Evolutionary conservation across 345 rosid species (phyloP).

Genomic region (Moricandia arvensis): DNA sequence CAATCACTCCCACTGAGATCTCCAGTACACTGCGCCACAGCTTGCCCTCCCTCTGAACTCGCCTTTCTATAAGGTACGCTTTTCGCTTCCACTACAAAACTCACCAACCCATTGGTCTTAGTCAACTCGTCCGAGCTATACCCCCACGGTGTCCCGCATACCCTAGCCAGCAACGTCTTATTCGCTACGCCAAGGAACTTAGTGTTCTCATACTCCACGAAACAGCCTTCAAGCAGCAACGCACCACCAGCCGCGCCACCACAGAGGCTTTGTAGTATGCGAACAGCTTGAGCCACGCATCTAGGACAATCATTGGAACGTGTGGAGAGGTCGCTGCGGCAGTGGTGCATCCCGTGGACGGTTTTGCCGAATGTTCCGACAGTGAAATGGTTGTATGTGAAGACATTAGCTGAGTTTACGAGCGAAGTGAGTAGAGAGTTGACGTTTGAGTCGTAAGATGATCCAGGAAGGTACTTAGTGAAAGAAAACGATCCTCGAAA

Average conservation of each 20-base stretch:
- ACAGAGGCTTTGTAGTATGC: background rate
- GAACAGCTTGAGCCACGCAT: background rate
- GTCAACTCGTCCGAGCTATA: background rate
- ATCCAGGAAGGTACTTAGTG: background rate
- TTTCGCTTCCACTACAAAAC: background rate
- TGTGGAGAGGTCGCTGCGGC: background rate
- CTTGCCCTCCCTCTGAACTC: no score
- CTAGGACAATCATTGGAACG: background rate
- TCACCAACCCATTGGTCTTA: background rate
- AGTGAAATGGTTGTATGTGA: background rate
- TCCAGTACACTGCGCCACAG: background rate
- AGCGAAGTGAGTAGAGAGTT: background rate
- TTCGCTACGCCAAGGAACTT: background rate
- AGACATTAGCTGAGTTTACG: background rate
- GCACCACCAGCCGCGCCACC: background rate
- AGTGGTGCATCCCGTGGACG: background rate
- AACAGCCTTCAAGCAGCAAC: no score
- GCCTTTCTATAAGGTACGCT: background rate
- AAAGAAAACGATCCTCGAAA: background rate
- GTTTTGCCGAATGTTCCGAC: background rate
- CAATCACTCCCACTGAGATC: background rate
- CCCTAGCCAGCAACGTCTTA: background rate
- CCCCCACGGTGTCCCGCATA: background rate
- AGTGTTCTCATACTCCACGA: background rate
- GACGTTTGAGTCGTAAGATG: background rate